Conservation (phyloP, 2,329 filamentous ascomycete genomes). For the Fusarium oxysporum region DNA sequence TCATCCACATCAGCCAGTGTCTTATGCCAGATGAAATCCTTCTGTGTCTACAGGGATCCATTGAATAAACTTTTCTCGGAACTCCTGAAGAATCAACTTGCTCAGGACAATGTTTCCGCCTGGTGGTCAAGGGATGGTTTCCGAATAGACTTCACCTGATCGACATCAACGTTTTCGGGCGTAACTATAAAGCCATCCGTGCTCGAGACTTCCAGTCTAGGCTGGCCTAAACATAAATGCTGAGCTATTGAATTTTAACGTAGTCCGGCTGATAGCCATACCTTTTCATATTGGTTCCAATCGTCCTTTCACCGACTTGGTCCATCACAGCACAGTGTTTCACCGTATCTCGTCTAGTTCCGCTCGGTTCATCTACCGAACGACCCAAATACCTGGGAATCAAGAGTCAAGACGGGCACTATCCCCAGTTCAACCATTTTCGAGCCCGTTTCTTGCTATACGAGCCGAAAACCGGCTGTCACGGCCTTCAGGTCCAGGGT, state of each 20-base stretch:
- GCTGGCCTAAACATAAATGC: neutral
- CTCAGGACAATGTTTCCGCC: too few relatives aligned
- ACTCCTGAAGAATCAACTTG: neutral
- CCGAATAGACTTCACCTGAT: neutral
- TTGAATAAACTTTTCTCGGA: rapidly evolving
- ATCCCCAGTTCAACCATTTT: neutral
- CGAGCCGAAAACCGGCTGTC: neutral
- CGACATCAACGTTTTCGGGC: neutral
- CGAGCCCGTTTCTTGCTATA: neutral
- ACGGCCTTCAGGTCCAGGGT: neutral
- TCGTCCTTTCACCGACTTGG: neutral
- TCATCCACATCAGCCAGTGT: neutral
- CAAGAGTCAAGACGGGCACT: neutral
- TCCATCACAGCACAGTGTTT: neutral
- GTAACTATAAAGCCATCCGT: neutral
- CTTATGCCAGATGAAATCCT: rapidly evolving
- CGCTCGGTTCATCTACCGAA: neutral
- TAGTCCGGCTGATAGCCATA: neutral
- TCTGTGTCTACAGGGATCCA: rapidly evolving
- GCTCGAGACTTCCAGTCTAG: neutral
- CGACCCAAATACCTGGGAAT: neutral
- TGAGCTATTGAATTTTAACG: neutral
- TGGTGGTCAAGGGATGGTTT: neutral
- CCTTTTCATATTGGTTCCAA: neutral
- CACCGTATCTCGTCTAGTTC: neutral